Evolutionary conservation across 2,329 filamentous ascomycete genomes (phyloP).

Genomic region (Aureobasidium sp.): DNA sequence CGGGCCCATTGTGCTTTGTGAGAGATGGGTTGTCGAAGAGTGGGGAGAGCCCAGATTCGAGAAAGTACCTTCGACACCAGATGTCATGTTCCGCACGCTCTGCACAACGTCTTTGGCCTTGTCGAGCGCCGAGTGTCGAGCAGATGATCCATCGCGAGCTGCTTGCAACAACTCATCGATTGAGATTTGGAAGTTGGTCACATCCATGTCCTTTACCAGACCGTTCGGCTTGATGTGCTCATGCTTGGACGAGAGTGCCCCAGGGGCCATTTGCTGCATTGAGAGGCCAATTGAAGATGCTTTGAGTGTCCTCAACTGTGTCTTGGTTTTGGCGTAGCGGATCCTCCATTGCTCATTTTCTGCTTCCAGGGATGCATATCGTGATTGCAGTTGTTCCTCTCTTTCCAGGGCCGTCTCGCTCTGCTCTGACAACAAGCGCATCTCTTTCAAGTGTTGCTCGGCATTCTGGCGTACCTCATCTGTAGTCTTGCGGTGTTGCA

Average conservation of each 20-base stretch:
- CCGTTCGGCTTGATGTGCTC: conserved; percentile 37
- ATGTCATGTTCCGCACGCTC: conserved; percentile 74
- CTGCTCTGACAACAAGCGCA: conserved; percentile 75
- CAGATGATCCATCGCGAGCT: conserved; percentile 64
- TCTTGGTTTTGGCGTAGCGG: conserved; percentile 79
- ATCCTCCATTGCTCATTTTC: conserved; percentile 87
- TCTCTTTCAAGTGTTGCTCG: conserved; percentile 74
- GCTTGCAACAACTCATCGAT: conserved; percentile 81
- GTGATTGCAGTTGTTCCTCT: conserved; percentile 68
- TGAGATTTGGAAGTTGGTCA: conserved; percentile 90
- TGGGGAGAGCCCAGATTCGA: conserved; percentile 34
- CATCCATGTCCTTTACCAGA: conserved; percentile 78
- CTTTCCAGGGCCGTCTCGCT: conserved; percentile 71
- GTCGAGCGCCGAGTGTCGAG: conserved; percentile 57
- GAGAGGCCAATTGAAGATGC: conserved; percentile 72
- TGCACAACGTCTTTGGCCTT: conserved; percentile 81
- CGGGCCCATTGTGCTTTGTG: conserved; percentile 19
- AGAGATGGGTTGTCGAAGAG: conserved; percentile 11
- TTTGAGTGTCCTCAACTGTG: conserved; percentile 73
- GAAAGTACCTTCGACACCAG: conserved; percentile 52
- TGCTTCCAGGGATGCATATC: conserved; percentile 64
- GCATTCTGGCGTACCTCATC: conserved; percentile 82
- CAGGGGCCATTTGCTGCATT: conserved; percentile 29
- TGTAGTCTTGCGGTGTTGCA: conserved; percentile 73
- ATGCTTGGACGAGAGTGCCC: conserved; percentile 41